Evolutionary conservation across 192 early-diverging fungal genomes (phyloP).

Genomic region (Oehlia diaphana): DNA sequence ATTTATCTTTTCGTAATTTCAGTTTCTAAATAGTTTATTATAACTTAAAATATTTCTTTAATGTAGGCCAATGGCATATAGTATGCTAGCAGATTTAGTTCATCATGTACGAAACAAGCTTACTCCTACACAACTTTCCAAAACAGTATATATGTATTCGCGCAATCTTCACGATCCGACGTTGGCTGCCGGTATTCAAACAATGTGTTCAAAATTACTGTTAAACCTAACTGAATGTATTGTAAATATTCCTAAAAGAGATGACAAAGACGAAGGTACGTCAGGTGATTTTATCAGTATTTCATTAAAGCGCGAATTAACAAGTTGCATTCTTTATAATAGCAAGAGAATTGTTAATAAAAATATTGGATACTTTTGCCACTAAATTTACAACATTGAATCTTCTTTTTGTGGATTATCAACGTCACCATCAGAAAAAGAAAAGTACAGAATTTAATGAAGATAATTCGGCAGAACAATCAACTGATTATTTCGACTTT

Average conservation of each 20-base stretch:
- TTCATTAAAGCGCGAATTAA: not conserved
- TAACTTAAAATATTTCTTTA: not conserved
- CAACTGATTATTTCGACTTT: constrained; percentile 55
- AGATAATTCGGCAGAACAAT: constrained; percentile 14
- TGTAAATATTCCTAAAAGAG: constrained; percentile 64
- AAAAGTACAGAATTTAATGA: constrained; percentile 37
- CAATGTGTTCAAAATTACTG: constrained; percentile 94
- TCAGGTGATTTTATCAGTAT: not conserved
- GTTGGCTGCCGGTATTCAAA: constrained; percentile 91
- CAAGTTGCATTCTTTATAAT: not conserved
- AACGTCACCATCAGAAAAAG: constrained; percentile 58
- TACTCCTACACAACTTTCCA: constrained; percentile 73
- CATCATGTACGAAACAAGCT: constrained; percentile 91
- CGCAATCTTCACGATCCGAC: constrained; percentile 88
- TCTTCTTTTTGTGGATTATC: constrained; percentile 58
- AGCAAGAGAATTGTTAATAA: constrained; percentile 66
- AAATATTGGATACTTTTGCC: constrained; percentile 85
- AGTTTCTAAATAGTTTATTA: not conserved
- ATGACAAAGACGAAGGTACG: constrained; percentile 52
- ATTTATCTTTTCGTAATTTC: not conserved
- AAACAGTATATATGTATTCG: constrained; percentile 89
- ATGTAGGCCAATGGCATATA: constrained; percentile 83
- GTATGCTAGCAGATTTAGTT: constrained; percentile 93
- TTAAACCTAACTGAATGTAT: constrained; percentile 89
- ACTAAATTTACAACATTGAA: constrained; percentile 73